phyloP scores from a whole-genome alignment of 257 asterid species.

The Solanum chiquidenum region DNA sequence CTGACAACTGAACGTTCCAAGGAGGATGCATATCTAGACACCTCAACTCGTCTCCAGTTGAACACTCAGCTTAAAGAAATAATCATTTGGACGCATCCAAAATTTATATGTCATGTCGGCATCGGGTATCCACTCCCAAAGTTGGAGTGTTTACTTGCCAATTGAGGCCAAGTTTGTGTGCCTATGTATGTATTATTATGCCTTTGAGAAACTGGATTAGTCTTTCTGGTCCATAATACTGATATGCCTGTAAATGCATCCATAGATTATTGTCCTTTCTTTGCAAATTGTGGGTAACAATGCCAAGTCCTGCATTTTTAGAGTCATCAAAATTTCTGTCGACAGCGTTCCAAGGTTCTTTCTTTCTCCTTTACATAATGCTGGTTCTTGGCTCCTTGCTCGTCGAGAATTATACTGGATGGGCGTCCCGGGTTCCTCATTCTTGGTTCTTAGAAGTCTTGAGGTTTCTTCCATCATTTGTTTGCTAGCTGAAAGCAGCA shows the following conservation, averaged over 20 bases:
- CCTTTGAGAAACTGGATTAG: background rate
- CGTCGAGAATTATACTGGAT: background rate
- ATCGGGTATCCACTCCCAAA: background rate
- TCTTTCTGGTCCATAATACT: background rate
- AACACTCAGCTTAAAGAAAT: too few relatives aligned
- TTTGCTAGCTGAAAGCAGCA: background rate
- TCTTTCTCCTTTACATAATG: background rate
- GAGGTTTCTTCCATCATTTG: background rate
- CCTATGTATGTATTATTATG: background rate
- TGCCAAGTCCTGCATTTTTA: slow-evolving; percentile 23
- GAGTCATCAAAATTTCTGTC: slow-evolving; percentile 22
- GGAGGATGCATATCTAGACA: background rate
- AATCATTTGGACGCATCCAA: background rate
- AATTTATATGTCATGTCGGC: background rate
- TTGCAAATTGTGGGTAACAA: slow-evolving; percentile 16
- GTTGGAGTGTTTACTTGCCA: background rate
- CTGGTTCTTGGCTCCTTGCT: background rate
- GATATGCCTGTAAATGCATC: background rate
- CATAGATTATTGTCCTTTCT: slow-evolving; percentile 2
- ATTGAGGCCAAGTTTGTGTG: background rate
- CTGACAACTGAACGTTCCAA: background rate
- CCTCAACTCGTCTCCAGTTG: background rate
- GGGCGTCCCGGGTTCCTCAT: background rate
- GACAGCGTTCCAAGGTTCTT: background rate
- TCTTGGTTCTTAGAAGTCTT: background rate